These are phyloP conservation scores for Fusarium chuoi DNA, from an alignment of 2,329 filamentous ascomycete genomes.

Conservation along the genomic window DNA sequence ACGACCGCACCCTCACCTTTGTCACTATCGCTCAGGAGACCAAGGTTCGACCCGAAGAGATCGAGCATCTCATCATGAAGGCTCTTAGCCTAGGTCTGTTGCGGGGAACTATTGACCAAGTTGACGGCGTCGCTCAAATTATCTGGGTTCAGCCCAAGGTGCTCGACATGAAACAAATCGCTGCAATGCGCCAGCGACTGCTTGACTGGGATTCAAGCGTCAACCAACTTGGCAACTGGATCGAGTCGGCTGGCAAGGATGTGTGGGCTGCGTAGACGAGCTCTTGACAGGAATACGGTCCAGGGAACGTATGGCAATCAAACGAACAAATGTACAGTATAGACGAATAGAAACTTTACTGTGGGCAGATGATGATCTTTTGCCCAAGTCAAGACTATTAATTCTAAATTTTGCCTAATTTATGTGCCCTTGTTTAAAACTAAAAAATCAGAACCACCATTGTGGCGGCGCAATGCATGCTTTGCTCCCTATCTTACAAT, in stretches of 20 bases:
- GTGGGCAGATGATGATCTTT: slow-evolving; percentile 32
- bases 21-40: slow-evolving; percentile 89
- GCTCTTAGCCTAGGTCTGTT: slow-evolving; percentile 93
- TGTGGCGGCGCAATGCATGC: not conserved
- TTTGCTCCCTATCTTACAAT: not conserved
- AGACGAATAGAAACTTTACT: slow-evolving; percentile 42
- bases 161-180: slow-evolving; percentile 93
- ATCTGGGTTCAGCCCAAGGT: slow-evolving; percentile 99
- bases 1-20: slow-evolving; percentile 96
- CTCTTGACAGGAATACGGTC: not conserved
- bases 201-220: slow-evolving; percentile 97
- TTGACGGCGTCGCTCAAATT: slow-evolving; percentile 92
- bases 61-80: slow-evolving; percentile 99
- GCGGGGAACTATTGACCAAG: slow-evolving; percentile 94
- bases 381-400: slow-evolving; percentile 38
- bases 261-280: slow-evolving; percentile 83
- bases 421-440: not conserved
- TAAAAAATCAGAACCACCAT: not conserved
- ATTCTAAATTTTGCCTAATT: slow-evolving; percentile 28
- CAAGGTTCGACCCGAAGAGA: slow-evolving; percentile 89
- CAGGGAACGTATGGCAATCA: slow-evolving; percentile 10
- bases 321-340: slow-evolving; percentile 44
- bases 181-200: slow-evolving; percentile 86
- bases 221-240: slow-evolving; percentile 96
- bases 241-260: slow-evolving; percentile 91